Percentiles rank a stretch among this genome's conserved stretches.
Conservation (phyloP, 2,329 filamentous ascomycete genomes). For the Arachnopeziza araneosa region DNA sequence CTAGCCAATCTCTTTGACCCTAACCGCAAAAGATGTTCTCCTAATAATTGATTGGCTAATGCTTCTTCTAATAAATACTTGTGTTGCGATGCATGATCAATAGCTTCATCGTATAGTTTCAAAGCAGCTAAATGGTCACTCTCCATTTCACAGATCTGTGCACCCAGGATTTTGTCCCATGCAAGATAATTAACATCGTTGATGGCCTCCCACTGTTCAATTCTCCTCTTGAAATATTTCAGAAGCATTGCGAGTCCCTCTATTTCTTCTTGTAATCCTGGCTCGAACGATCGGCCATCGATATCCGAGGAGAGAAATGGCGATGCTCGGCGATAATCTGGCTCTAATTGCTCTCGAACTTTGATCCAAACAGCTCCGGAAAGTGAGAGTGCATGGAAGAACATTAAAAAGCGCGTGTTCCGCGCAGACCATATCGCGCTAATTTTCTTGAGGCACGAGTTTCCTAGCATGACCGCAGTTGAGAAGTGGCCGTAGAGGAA, state of each 20-base stretch:
- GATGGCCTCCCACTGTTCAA: slow-evolving; percentile 57
- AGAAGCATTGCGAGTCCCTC: slow-evolving; percentile 49
- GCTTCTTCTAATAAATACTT: slow-evolving; percentile 66
- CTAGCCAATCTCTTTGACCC: slow-evolving; percentile 62
- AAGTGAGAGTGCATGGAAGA: slow-evolving; percentile 55
- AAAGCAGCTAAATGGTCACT: slow-evolving; percentile 52
- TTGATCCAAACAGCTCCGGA: slow-evolving; percentile 40
- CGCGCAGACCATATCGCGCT: slow-evolving; percentile 52
- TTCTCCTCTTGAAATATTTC: slow-evolving; percentile 49
- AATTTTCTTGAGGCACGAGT: slow-evolving; percentile 41
- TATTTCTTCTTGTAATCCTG: slow-evolving; percentile 38
- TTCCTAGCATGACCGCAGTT: slow-evolving; percentile 50
- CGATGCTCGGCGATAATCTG: slow-evolving; percentile 3
- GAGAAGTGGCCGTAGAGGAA: slow-evolving; percentile 60
- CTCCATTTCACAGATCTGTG: slow-evolving; percentile 60
- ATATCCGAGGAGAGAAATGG: slow-evolving; percentile 2
- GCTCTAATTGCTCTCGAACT: slow-evolving; percentile 17
- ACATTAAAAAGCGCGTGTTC: slow-evolving; percentile 48
- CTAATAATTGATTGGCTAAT: slow-evolving; percentile 66
- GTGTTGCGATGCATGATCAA: slow-evolving; percentile 67
- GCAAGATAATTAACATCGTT: slow-evolving; percentile 65
- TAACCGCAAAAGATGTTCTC: slow-evolving; percentile 60
- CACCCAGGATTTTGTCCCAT: slow-evolving; percentile 63
- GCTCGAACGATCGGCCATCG: slow-evolving; percentile 25
- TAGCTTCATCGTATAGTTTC: slow-evolving; percentile 59